Base-by-base conservation (phyloP, 2,329 filamentous ascomycete species). In the Colletotrichum higginsianum region DNA sequence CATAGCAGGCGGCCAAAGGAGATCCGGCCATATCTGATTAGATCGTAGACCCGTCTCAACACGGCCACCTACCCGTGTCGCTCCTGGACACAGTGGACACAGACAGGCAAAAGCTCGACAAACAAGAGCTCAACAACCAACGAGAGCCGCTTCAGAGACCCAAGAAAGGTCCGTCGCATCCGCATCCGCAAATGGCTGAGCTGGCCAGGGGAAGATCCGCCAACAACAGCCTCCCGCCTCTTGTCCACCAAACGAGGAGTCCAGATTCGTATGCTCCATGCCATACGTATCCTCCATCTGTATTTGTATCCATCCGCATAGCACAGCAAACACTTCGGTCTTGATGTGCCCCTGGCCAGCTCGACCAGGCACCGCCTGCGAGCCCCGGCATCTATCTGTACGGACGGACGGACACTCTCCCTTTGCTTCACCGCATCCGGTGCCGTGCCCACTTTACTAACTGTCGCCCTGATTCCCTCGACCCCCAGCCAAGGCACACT, bases 391-490 rank as follows among this genome's bases (percentile, higher is more conserved):
- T 9, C 21, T 58, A 40, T 40, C 49, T 26, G 49, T 18, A 38
- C 49, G 12, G n/a, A 26, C 26, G 26, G 47, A 26, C 38, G 21
- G 47, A 30, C 38, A 30, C 61, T 65, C 44, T 65, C 55, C 15
- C 47, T 60, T 56, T 35, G 47, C 42, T 26, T 52, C 66, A 52
- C 53, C 47, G 62, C 55, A 61, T 66, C 23, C 55, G 38, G 23
- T 65, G 7, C 13, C 21, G 16, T 4, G 35, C 66, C 53, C 53
- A 40, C 50, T 15, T 57, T 23, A 5, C 40, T 23, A 70, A 61
- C 47, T 35, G 38, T 35, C 18, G 40, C 50, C 40, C 15, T n/a
- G 40, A 15, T 30, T 30, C 30, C 30, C 30, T 30, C 30, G 30
- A 9, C 30, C 7, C 53, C n/a, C 56, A 21, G 35, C 60, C 64